These are phyloP conservation scores for Blastosporella zonata DNA, from an alignment of 1,284 basidiomycete genomes.

Conservation along the genomic window DNA sequence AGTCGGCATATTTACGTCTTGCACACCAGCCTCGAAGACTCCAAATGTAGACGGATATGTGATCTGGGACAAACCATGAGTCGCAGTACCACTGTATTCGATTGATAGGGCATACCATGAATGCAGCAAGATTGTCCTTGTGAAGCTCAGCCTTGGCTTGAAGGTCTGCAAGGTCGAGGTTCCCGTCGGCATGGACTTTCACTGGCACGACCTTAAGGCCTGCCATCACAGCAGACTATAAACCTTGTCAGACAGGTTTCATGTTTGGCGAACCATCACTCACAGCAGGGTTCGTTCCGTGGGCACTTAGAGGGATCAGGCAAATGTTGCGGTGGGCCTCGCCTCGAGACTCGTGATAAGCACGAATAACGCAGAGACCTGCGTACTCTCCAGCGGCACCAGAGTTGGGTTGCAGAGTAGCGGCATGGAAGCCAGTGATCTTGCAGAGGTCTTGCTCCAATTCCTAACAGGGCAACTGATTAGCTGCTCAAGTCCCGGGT, in stretches of 20 bases:
- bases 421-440: conserved; percentile 94
- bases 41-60: conserved; percentile 97
- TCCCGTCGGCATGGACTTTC: conserved; percentile 86
- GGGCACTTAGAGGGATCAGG: conserved; percentile 92
- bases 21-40: conserved; percentile 92
- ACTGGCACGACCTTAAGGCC: conserved; percentile 95
- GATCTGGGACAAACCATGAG: conserved; percentile 45
- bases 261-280: conserved; percentile 27
- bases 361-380: conserved; percentile 89
- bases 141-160: conserved; percentile 86
- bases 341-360: conserved; percentile 89
- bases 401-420: conserved; percentile 96
- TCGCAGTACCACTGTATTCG: neutral
- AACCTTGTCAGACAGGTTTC: conserved; percentile 10
- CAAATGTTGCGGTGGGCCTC: conserved; percentile 89
- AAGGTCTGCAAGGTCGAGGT: conserved; percentile 86
- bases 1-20: conserved; percentile 58
- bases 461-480: conserved; percentile 49
- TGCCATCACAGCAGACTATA: conserved; percentile 94
- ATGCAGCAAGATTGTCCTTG: conserved; percentile 89
- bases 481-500: neutral
- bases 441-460: conserved; percentile 88
- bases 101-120: conserved; percentile 72
- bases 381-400: conserved; percentile 97
- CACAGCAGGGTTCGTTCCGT: conserved; percentile 93